Evolutionary conservation across 2,329 filamentous ascomycete genomes (phyloP).

Genomic region (Scedosporium aurantiacum): DNA sequence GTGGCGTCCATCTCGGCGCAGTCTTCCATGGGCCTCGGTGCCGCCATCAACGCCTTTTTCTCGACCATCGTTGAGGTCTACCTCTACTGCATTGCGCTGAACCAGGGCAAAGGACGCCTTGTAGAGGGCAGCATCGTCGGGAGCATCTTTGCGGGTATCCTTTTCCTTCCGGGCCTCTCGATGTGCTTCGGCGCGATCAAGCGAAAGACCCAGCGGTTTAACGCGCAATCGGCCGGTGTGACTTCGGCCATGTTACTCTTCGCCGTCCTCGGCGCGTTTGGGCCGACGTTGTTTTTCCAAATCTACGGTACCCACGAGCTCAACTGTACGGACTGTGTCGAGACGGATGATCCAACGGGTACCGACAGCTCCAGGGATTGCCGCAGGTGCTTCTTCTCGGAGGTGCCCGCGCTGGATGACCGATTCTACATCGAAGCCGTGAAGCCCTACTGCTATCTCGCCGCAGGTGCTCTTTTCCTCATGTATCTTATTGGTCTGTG

Average conservation of each 20-base stretch:
- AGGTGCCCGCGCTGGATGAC: slow-evolving; percentile 72
- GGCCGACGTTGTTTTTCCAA: slow-evolving; percentile 94
- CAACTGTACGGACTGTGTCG: slow-evolving; percentile 61
- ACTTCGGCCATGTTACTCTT: slow-evolving; percentile 98
- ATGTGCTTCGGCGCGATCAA: slow-evolving; percentile 99
- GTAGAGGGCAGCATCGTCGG: slow-evolving; percentile 96
- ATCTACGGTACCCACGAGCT: slow-evolving; percentile 97
- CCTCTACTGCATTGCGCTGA: slow-evolving; percentile 88
- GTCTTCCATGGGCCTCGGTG: slow-evolving; percentile 95
- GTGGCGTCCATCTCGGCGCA: slow-evolving; percentile 97
- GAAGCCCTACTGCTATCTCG: slow-evolving; percentile 84
- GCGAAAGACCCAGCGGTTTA: slow-evolving; percentile 96
- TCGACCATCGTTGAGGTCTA: slow-evolving; percentile 96
- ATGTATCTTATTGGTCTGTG: slow-evolving; percentile 90
- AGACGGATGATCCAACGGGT: slow-evolving; percentile 26
- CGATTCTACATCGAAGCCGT: slow-evolving; percentile 86
- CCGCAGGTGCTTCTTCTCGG: slow-evolving; percentile 86
- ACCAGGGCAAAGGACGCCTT: slow-evolving; percentile 81
- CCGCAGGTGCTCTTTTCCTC: slow-evolving; percentile 73
- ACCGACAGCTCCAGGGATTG: slow-evolving; percentile 56
- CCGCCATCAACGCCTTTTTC: slow-evolving; percentile 96
- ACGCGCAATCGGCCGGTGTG: slow-evolving; percentile 88
- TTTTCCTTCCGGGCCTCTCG: slow-evolving; percentile 87
- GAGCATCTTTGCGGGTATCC: slow-evolving; percentile 92
- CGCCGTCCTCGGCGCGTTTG: slow-evolving; percentile 88